A percentile compares a stretch with the other conserved stretches of the same genome.
Conservation (phyloP, 2,329 filamentous ascomycete genomes). For the Monilinia fructicola region DNA sequence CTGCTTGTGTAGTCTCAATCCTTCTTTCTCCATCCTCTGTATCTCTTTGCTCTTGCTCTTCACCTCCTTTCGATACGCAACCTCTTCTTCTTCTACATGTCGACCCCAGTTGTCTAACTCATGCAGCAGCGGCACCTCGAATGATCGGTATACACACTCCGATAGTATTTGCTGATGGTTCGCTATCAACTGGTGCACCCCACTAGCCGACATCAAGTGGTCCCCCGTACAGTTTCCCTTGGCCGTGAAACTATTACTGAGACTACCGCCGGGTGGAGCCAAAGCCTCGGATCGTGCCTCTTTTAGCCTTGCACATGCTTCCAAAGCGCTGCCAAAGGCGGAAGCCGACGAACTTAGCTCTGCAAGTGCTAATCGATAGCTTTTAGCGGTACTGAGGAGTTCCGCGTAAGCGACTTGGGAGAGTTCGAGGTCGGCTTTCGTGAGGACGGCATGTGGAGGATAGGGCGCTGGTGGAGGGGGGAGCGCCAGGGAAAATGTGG, state of each 20-base stretch:
- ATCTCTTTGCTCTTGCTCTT: conserved; percentile 60
- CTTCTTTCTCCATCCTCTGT: conserved; percentile 63
- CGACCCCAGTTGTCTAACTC: conserved; percentile 65
- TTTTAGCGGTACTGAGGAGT: conserved; percentile 60
- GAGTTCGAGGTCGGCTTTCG: conserved; percentile 61
- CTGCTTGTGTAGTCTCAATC: conserved; percentile 58
- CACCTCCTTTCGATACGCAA: conserved; percentile 56
- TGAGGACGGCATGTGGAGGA: conserved; percentile 58
- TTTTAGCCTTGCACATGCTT: conserved; percentile 67
- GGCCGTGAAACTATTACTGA: conserved; percentile 48
- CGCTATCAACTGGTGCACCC: conserved; percentile 65
- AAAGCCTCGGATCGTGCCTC: conserved; percentile 62
- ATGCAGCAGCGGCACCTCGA: conserved; percentile 68
- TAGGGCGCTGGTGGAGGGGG: conserved; percentile 61
- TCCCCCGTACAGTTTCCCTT: conserved; percentile 60
- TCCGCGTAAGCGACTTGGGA: conserved; percentile 64
- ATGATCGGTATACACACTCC: conserved; percentile 66
- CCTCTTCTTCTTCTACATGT: conserved; percentile 64
- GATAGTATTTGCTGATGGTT: conserved; percentile 70
- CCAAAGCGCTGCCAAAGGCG: conserved; percentile 62
- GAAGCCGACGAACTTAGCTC: conserved; percentile 61
- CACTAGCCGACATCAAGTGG: conserved; percentile 59
- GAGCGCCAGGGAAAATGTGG: conserved; percentile 57
- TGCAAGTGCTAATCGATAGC: conserved; percentile 62
- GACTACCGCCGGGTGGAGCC: conserved; percentile 39